Conservation (phyloP, 2,329 filamentous ascomycete genomes). For the Arthrobotrys entomopaga region DNA sequence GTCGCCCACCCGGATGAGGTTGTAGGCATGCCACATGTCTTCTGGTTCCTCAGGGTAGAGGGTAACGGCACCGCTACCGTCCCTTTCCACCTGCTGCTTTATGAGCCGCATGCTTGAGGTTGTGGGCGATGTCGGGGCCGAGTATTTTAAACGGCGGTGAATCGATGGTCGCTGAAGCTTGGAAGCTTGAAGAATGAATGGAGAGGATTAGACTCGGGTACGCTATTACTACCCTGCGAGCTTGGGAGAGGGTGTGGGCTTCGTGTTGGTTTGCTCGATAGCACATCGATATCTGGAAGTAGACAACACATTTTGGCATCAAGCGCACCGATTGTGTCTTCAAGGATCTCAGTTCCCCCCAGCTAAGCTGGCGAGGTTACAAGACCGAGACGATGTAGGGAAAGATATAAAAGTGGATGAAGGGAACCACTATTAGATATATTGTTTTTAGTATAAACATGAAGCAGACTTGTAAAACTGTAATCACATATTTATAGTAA, state of each 20-base stretch:
- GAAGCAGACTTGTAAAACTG: too few species aligned
- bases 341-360: too few species aligned
- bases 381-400: neutral
- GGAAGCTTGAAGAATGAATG: neutral
- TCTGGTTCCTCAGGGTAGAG: constrained; percentile 77
- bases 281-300: neutral
- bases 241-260: neutral
- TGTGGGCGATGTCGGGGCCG: constrained; percentile 10
- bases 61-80: constrained; percentile 73
- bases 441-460: too few species aligned
- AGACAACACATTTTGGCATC: constrained; percentile 24
- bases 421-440: too few species aligned
- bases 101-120: constrained; percentile 70
- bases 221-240: too few species aligned
- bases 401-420: too few species aligned
- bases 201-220: neutral
- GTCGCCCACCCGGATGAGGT: constrained; percentile 74
- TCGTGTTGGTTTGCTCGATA: constrained; percentile 21
- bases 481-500: too few species aligned
- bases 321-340: neutral
- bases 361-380: too few species aligned
- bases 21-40: constrained; percentile 83
- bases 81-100: constrained; percentile 73
- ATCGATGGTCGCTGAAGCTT: neutral
- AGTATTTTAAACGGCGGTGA: neutral